Conservation (phyloP, 1,139 yeast genomes). For the Hemisphaericaspora lyxosophila region DNA sequence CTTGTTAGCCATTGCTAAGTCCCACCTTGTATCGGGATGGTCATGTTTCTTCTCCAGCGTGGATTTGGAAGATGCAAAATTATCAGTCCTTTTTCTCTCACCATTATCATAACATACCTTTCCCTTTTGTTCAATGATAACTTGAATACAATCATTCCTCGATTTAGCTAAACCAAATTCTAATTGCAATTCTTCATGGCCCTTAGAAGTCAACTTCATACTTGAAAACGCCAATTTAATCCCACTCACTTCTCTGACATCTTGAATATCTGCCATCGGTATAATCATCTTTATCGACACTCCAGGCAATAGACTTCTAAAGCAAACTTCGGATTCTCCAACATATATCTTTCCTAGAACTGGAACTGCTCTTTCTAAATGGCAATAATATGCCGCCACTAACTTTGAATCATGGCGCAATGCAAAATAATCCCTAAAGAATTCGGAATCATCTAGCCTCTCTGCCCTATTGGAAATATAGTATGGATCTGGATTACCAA, state of each 20-base stretch:
- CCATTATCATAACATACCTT: slow-evolving; percentile 3
- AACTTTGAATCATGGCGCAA: slow-evolving; percentile 52
- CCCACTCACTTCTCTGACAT: slow-evolving; percentile 52
- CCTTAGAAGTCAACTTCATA: slow-evolving; percentile 62
- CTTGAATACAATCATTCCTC: slow-evolving; percentile 70
- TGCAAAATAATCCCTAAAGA: slow-evolving; percentile 69
- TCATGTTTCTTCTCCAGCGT: neutral
- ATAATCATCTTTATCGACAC: slow-evolving; percentile 79
- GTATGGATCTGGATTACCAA: slow-evolving; percentile 42
- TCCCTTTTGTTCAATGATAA: slow-evolving; percentile 54
- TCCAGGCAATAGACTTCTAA: slow-evolving; percentile 78
- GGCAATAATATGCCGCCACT: slow-evolving; percentile 69
- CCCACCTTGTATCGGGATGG: too few relatives aligned
- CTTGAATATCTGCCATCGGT: slow-evolving; percentile 72
- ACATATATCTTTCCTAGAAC: slow-evolving; percentile 80
- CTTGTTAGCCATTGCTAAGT: slow-evolving; percentile 19
- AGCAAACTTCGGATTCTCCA: slow-evolving; percentile 67
- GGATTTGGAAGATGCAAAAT: neutral
- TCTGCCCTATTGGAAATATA: slow-evolving; percentile 44
- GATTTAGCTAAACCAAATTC: slow-evolving; percentile 69
- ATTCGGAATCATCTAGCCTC: slow-evolving; percentile 44
- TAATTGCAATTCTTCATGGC: slow-evolving; percentile 72
- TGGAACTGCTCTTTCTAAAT: slow-evolving; percentile 70
- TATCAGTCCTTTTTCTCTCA: neutral
- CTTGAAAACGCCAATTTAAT: slow-evolving; percentile 54